Evolutionary conservation across 2,329 filamentous ascomycete genomes (phyloP).

Genomic region (Colletotrichum orchidophilum): DNA sequence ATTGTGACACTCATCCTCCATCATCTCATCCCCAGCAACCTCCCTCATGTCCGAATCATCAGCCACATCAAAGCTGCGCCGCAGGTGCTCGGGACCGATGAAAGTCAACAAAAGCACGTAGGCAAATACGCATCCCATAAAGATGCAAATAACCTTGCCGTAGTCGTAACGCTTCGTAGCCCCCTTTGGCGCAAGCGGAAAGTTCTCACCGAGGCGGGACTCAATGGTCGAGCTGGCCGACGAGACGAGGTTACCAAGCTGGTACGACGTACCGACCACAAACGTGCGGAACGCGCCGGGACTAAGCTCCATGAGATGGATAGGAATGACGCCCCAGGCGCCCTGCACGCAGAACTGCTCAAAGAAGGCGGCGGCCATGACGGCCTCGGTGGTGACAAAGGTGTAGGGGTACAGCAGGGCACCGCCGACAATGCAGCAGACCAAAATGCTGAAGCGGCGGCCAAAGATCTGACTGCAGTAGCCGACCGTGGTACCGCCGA

Average conservation of each 20-base stretch:
- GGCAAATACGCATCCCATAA: constrained; percentile 84
- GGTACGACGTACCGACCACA: constrained; percentile 78
- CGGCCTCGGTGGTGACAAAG: constrained; percentile 67
- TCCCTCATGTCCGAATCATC: constrained; percentile 59
- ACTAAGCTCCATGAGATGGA: constrained; percentile 81
- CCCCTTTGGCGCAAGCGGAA: constrained; percentile 71
- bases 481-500: constrained; percentile 73
- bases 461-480: constrained; percentile 76
- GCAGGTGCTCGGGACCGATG: constrained; percentile 66
- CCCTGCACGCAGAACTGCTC: constrained; percentile 83
- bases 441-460: constrained; percentile 73
- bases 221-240: constrained; percentile 80
- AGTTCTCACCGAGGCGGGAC: constrained; percentile 77
- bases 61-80: constrained; percentile 59
- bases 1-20: constrained; percentile 32
- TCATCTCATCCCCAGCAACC: constrained; percentile 51
- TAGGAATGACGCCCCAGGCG: constrained; percentile 80
- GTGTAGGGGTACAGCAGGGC: constrained; percentile 87
- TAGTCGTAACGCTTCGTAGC: constrained; percentile 71
- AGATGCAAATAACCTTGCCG: constrained; percentile 87
- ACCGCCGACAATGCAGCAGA: constrained; percentile 72
- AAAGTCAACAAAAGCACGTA: constrained; percentile 71
- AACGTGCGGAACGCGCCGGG: constrained; percentile 79
- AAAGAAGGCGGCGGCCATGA: constrained; percentile 87
- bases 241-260: constrained; percentile 79